Base-by-base conservation (phyloP, 2,329 filamentous ascomycete species). In the Scedosporium apiospermum region DNA sequence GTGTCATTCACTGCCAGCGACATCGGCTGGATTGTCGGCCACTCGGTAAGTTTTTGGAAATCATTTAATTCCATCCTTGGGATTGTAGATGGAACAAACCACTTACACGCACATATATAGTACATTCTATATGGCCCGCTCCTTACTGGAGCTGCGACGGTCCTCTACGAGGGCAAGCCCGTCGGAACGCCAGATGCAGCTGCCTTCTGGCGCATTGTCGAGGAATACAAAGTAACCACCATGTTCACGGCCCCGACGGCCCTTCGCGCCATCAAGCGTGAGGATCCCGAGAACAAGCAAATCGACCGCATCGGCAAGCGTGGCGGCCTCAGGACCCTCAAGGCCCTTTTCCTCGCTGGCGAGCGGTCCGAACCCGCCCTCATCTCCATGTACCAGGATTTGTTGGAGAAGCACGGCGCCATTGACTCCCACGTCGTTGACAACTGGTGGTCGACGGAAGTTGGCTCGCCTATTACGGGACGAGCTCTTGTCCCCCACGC, bases 131-230 rank as follows among this genome's bases (percentile, higher is more conserved):
- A 97, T 70, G 93, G 86, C 3, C 93, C 93, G 12, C 82, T 98
- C 5, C 82, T 97, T 1, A 85, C 88, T 0, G 93, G 93, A 4
- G 92, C 93, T 1, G 88, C 92, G 1, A 96, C 91, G 0, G 84
- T 97, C 1, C 79, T 97, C 0, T 97, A 92, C 72, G 93, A 97
- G 75, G 93, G 93, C n/a, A 97, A 97, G 67, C 93, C 93, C 0
- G 81, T 96, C 12, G 92, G 92, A 4, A 96, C 92, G 0, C 93
- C 93, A 0, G 87, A 96, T 68, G 89, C 91, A 0, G 88, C 90
- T 5, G 88, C 89, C 0, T 95, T 97, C 72, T 98, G 93, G 93
- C 82, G 92, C 2, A 85, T 96, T 18, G 75, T 96, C 3, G 88
- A 92, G 66, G 89, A 96, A 68, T 88, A 97, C 78, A 88, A 88